Conservation (phyloP, 108 stramenopile species). For the Skeletonema tropicum region DNA sequence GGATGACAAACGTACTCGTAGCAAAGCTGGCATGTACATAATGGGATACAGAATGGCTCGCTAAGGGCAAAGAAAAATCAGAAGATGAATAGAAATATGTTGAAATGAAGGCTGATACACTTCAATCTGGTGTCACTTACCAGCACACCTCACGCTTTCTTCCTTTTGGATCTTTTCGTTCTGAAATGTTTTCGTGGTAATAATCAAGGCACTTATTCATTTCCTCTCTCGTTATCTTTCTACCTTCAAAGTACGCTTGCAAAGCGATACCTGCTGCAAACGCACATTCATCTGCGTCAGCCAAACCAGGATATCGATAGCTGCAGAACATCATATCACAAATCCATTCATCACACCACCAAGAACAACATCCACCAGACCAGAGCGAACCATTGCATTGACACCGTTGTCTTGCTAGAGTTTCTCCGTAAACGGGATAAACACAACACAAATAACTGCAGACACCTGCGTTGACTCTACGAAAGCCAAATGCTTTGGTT, state of each 20-base stretch:
- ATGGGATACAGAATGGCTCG: constrained; percentile 51
- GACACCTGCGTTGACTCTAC: constrained; percentile 26
- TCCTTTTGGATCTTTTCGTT: constrained; percentile 41
- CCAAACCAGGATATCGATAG: constrained; percentile 49
- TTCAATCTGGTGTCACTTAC: constrained; percentile 12
- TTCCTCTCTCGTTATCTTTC: constrained; percentile 44
- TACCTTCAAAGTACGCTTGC: constrained; percentile 66
- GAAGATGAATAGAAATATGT: background rate
- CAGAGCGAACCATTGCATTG: constrained; percentile 62
- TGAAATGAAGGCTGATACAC: background rate
- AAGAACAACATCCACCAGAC: constrained; percentile 58
- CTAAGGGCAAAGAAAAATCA: background rate
- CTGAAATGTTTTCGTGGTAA: constrained; percentile 54
- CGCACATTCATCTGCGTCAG: constrained; percentile 53
- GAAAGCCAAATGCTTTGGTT: constrained; percentile 62
- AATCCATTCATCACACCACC: constrained; percentile 67
- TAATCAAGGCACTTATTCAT: constrained; percentile 58
- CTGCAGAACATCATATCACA: constrained; percentile 50
- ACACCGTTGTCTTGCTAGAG: constrained; percentile 57
- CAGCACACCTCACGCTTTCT: constrained; percentile 53
- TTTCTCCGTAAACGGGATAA: constrained; percentile 55
- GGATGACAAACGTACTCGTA: constrained; percentile 26
- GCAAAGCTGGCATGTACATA: constrained; percentile 9
- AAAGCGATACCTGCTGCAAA: constrained; percentile 53
- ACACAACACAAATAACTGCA: constrained; percentile 33